Evolutionary conservation across 352 stramenopile genomes (phyloP).

Genomic region (Nothophytophthora sp.): DNA sequence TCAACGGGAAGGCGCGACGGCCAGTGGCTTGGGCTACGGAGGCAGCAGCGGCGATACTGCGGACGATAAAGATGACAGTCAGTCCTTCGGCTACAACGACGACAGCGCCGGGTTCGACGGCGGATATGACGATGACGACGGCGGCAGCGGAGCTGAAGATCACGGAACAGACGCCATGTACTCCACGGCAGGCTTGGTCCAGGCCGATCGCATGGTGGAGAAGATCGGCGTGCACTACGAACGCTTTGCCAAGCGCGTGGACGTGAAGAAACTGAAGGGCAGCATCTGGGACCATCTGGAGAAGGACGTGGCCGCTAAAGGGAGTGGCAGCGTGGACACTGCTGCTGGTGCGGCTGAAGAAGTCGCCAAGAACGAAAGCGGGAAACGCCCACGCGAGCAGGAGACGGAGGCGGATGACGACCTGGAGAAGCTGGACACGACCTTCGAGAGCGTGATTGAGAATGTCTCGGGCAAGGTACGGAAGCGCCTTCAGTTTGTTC

Average conservation of each 20-base stretch:
- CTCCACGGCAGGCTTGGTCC: constrained; percentile 63
- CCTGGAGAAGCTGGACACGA: constrained; percentile 35
- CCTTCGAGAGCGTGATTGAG: constrained; percentile 92
- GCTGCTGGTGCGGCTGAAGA: neutral
- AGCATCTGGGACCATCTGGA: constrained; percentile 93
- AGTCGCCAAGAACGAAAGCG: constrained; percentile 32
- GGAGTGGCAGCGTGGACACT: too few species aligned
- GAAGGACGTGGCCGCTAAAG: too few species aligned
- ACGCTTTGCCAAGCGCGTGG: constrained; percentile 95
- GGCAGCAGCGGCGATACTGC: constrained; percentile 13
- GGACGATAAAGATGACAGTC: constrained; percentile 16
- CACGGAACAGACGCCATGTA: constrained; percentile 34
- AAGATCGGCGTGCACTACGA: constrained; percentile 95
- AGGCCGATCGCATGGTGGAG: constrained; percentile 92
- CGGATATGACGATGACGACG: constrained; percentile 37
- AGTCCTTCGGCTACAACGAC: constrained; percentile 41
- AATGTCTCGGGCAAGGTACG: constrained; percentile 84
- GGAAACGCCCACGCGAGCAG: constrained; percentile 24
- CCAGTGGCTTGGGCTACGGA: constrained; percentile 16
- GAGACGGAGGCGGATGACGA: too few species aligned
- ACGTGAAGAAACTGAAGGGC: constrained; percentile 97
- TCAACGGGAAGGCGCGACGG: constrained; percentile 9
- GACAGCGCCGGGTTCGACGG: constrained; percentile 40
- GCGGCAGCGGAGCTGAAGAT: constrained; percentile 27
- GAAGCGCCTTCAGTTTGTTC: neutral